A percentile compares a stretch with the other conserved stretches of the same genome.
Evolutionary conservation across 371 early-diverging fungal species (phyloP).

Genomic region (Mortierella sp.): DNA sequence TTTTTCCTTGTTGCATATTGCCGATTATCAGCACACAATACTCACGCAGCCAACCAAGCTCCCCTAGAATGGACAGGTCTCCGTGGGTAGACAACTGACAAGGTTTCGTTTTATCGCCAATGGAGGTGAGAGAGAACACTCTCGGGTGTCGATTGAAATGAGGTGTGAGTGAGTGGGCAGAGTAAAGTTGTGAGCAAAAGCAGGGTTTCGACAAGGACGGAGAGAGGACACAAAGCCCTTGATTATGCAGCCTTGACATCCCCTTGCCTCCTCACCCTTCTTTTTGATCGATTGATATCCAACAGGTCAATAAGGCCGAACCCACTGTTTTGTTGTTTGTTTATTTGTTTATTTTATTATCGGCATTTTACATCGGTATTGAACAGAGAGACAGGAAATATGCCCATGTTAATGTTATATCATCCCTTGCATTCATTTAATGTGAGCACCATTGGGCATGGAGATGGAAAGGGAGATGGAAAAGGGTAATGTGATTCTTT

Average conservation of each 20-base stretch:
- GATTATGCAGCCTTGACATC: conserved; percentile 6
- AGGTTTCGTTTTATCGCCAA: not conserved
- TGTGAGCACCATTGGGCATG: not conserved
- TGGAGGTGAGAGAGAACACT: conserved; percentile 1
- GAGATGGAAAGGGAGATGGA: not conserved
- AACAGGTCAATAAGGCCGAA: not conserved
- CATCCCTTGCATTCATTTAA: conserved; percentile 9
- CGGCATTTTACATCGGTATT: not conserved
- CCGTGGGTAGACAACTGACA: conserved; percentile 6
- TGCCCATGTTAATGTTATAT: not conserved
- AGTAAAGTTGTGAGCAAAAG: not conserved
- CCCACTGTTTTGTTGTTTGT: not conserved
- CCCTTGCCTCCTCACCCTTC: not conserved
- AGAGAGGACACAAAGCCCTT: not conserved
- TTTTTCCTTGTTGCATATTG: not conserved
- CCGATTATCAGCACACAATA: not conserved
- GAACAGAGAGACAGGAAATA: not conserved
- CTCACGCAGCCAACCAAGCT: too few species aligned
- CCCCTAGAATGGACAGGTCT: not conserved
- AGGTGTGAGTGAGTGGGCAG: not conserved
- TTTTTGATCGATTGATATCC: not conserved
- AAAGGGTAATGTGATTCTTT: conserved; percentile 5
- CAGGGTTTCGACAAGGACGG: not conserved
- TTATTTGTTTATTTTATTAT: not conserved
- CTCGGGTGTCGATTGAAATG: too few species aligned